Conservation (phyloP, 1,139 yeast genomes). For the Zygoascus meyerae region DNA sequence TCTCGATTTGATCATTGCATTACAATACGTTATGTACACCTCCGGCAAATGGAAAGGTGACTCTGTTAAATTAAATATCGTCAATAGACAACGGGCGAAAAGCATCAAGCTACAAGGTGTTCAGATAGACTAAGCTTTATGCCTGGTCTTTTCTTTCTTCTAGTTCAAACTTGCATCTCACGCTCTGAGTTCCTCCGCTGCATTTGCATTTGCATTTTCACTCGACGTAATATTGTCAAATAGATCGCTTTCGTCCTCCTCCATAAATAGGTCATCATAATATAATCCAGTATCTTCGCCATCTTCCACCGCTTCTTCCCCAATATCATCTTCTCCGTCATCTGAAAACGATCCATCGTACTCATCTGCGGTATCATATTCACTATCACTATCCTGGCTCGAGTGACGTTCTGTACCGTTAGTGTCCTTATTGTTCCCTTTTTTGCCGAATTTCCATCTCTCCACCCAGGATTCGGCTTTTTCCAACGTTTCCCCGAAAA, state of each 20-base stretch:
- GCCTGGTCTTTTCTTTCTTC: background rate
- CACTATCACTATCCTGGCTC: constrained; percentile 3
- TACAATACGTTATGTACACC: constrained; percentile 46
- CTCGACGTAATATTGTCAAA: background rate
- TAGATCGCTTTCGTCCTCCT: background rate
- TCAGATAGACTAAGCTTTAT: background rate
- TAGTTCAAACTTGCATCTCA: background rate
- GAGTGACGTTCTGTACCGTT: background rate
- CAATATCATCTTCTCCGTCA: constrained; percentile 4
- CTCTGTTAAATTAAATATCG: constrained; percentile 14
- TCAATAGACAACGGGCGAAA: constrained; percentile 24
- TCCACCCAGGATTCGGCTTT: constrained; percentile 76
- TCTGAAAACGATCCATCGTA: constrained; percentile 1
- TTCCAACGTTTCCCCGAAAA: constrained; percentile 76
- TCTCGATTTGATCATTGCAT: constrained; percentile 68
- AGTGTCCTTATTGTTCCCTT: background rate
- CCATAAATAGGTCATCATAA: background rate
- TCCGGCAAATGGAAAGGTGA: constrained; percentile 23
- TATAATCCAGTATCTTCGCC: constrained; percentile 1
- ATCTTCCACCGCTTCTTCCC: constrained; percentile 3
- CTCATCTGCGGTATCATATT: constrained; percentile 10
- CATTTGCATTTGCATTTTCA: background rate
- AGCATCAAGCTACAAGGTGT: constrained; percentile 19
- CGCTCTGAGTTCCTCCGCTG: background rate
- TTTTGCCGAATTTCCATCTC: constrained; percentile 20